Evolutionary conservation across 208 protist genomes (phyloP), one percentile per base, ranked within the genome.

Genomic region (Trypanosoma lewisi): DNA sequence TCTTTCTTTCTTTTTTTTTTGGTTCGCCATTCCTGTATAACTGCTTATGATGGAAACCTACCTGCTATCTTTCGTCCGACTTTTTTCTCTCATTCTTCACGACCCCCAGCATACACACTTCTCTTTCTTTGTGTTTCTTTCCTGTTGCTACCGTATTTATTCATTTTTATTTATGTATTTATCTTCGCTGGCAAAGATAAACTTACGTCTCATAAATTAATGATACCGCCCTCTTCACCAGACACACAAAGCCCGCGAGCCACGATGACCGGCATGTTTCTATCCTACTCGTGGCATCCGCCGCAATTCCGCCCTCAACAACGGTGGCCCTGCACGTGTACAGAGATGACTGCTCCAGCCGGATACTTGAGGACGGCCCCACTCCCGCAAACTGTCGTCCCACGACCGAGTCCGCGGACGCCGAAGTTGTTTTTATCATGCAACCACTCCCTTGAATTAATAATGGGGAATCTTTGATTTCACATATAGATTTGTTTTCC

Each of bases 231-330:
- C 49, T 31, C 33, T 31, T 48, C 41, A 60, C 19, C 11, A 28
- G 23, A 44, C 53, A 28, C 11, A 53, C 2, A 6, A 60, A 11
- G 16, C 25, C 30, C 19, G 25, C 23, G 39, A 59, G 44, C 31
- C 41, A 23, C 33, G 37, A 31, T 17, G 28, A 23, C 9, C 36
- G 55, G 34, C 23, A 50, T 5, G 55, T n/a, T 8, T 56, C 53
- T 31, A 63, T 39, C n/a, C 33, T 42, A 49, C 64, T 70, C 3
- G 31, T 7, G 11, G 14, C 34, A 57, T 70, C 64, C 1, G 25
- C 19, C 14, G 44, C 28, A 63, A 70, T 30, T 21, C 45, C 27
- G 30, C 64, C 64, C 51, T 57, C 64, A 62, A 70, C 63, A 12
- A n/a, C 7, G 27, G 64, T 63, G 33, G 8, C 8, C 14, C 12